phyloP scores from a whole-genome alignment of 192 early-diverging fungal species.

The Entomortierella beljakovae region DNA sequence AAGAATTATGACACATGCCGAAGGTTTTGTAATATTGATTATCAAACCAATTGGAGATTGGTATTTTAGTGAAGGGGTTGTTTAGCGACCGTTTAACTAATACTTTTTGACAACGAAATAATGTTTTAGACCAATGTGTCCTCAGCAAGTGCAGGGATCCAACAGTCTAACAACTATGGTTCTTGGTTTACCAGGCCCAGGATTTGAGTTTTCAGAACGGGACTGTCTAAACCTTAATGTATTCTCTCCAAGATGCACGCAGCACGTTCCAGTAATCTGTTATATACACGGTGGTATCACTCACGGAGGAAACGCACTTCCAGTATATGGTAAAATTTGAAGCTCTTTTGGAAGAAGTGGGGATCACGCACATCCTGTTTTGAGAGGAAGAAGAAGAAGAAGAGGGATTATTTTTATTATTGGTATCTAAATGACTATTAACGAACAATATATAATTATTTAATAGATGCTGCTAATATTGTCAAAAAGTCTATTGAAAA shows the following conservation, averaged over 20 bases:
- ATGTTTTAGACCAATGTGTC: conserved; percentile 43
- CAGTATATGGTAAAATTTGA: conserved; percentile 32
- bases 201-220: conserved; percentile 44
- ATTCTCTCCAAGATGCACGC: conserved; percentile 25
- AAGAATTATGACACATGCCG: not conserved
- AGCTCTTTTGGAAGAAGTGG: too few relatives aligned
- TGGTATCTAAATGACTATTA: too few relatives aligned
- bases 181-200: conserved; percentile 39
- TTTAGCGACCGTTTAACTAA: too few relatives aligned
- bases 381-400: too few relatives aligned
- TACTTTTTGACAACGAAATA: not conserved
- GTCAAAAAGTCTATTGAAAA: conserved; percentile 45
- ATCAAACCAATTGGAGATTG: too few relatives aligned
- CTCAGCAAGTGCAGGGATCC: conserved; percentile 22
- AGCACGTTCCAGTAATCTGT: conserved; percentile 41
- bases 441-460: too few relatives aligned
- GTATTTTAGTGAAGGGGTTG: too few relatives aligned
- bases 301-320: conserved; percentile 44
- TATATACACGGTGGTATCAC: conserved; percentile 48
- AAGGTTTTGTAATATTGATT: too few relatives aligned
- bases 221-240: conserved; percentile 48
- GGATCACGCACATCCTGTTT: too few relatives aligned
- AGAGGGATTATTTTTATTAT: too few relatives aligned
- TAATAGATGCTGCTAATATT: conserved; percentile 47
- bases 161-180: conserved; percentile 38